Evolutionary conservation across 164 flowering plant genomes (phyloP).

Genomic region (Kalanchoe fedtschenkoi): DNA sequence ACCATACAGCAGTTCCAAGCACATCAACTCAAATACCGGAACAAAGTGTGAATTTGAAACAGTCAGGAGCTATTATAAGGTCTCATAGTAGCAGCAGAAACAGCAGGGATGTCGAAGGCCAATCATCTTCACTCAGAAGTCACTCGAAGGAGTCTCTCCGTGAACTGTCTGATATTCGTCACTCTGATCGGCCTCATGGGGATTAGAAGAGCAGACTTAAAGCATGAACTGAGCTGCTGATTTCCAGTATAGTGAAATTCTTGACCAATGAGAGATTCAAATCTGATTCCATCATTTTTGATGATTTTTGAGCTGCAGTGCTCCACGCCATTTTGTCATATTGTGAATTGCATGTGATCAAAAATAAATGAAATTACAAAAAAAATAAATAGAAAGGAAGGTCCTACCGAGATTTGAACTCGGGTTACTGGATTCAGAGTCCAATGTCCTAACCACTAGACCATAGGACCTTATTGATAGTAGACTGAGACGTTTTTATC

Average conservation of each 20-base stretch:
- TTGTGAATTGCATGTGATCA: too few species aligned
- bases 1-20: constrained; percentile 28
- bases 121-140: constrained; percentile 51
- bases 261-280: too few species aligned
- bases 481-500: too few species aligned
- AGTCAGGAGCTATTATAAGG: constrained; percentile 36
- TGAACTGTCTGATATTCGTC: constrained; percentile 31
- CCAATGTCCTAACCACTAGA: constrained; percentile 29
- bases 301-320: too few species aligned
- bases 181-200: not conserved
- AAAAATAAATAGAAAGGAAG: too few species aligned
- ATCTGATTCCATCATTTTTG: too few species aligned
- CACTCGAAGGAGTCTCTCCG: constrained; percentile 74
- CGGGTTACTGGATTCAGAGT: constrained; percentile 99
- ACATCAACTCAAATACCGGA: constrained; percentile 22
- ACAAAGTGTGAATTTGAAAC: constrained; percentile 37
- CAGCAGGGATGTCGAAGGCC: constrained; percentile 23
- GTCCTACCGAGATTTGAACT: constrained; percentile 82
- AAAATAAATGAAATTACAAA: too few species aligned
- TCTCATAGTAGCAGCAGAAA: constrained; percentile 46
- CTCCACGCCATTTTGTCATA: too few species aligned
- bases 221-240: too few species aligned
- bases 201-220: not conserved
- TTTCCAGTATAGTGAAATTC: too few species aligned
- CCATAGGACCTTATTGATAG: constrained; percentile 9